These are phyloP conservation scores for Leishmania braziliensis DNA, from an alignment of 208 protist genomes.

Conservation along the genomic window DNA sequence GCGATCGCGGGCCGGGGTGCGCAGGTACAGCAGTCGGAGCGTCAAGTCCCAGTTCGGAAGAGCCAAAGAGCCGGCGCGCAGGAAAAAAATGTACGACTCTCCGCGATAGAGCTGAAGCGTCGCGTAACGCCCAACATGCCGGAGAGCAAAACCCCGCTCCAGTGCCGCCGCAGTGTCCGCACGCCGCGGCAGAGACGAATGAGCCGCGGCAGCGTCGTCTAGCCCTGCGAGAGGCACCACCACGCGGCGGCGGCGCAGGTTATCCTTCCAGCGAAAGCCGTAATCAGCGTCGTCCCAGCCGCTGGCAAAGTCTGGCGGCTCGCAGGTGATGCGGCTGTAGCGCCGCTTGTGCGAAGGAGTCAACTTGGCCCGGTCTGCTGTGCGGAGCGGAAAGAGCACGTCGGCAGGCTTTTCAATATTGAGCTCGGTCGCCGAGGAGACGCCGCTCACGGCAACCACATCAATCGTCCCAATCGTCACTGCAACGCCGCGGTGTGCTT, in stretches of 20 bases:
- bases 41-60: slow-evolving; percentile 49
- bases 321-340: slow-evolving; percentile 36
- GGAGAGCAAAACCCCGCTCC: not conserved
- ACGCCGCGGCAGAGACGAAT: not conserved
- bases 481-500: slow-evolving; percentile 28
- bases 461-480: slow-evolving; percentile 39
- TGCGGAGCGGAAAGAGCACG: slow-evolving; percentile 17
- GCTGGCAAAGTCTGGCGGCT: slow-evolving; percentile 31
- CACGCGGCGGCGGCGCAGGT: slow-evolving; percentile 54
- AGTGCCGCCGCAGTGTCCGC: not conserved
- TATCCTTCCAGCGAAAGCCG: slow-evolving; percentile 57
- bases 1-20: slow-evolving; percentile 28
- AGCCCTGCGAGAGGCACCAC: slow-evolving; percentile 32
- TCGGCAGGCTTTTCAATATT: not conserved
- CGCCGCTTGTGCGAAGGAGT: not conserved
- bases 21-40: slow-evolving; percentile 43
- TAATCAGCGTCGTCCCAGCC: slow-evolving; percentile 31
- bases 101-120: slow-evolving; percentile 55
- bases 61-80: slow-evolving; percentile 30
- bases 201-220: not conserved
- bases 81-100: slow-evolving; percentile 64
- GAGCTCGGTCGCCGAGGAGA: not conserved
- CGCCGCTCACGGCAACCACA: slow-evolving; percentile 17
- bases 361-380: slow-evolving; percentile 5
- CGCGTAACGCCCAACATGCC: slow-evolving; percentile 33